Conservation (phyloP, 805 yeast genomes). For the Helenozyma rhizophorensis region DNA sequence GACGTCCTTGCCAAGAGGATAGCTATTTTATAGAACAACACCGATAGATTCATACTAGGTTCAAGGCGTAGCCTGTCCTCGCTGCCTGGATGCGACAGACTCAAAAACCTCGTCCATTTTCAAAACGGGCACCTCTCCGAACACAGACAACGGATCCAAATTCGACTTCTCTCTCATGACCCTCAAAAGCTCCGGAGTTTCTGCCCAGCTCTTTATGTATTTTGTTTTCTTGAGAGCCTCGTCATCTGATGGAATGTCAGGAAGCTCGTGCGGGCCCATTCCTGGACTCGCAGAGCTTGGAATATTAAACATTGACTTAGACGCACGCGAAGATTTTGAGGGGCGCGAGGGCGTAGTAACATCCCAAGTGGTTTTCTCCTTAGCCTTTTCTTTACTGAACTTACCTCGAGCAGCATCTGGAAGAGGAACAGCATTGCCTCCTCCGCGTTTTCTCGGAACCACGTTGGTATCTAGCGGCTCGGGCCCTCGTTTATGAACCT, state of each 20-base stretch:
- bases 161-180: conserved; percentile 22
- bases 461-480: conserved; percentile 4
- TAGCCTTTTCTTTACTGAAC: conserved; percentile 5
- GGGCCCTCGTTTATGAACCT: neutral
- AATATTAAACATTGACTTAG: no score
- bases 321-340: no score
- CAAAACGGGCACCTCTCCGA: conserved; percentile 71
- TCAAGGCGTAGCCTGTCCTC: conserved; percentile 54
- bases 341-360: conserved; percentile 8
- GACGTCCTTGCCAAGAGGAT: conserved; percentile 47
- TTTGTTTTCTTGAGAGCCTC: conserved; percentile 18
- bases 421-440: conserved; percentile 31
- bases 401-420: conserved; percentile 38
- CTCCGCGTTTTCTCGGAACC: conserved; percentile 8
- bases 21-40: conserved; percentile 18
- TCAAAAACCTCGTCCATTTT: conserved; percentile 67
- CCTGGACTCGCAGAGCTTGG: conserved; percentile 12
- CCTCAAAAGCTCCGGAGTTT: conserved; percentile 30
- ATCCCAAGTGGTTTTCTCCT: conserved; percentile 5
- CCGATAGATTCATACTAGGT: no score
- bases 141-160: conserved; percentile 63
- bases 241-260: conserved; percentile 40
- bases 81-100: conserved; percentile 44
- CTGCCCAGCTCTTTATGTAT: conserved; percentile 31
- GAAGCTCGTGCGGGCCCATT: conserved; percentile 22